phyloP scores from a whole-genome alignment of 129 eudicot species.

The Artemisia argyi region DNA sequence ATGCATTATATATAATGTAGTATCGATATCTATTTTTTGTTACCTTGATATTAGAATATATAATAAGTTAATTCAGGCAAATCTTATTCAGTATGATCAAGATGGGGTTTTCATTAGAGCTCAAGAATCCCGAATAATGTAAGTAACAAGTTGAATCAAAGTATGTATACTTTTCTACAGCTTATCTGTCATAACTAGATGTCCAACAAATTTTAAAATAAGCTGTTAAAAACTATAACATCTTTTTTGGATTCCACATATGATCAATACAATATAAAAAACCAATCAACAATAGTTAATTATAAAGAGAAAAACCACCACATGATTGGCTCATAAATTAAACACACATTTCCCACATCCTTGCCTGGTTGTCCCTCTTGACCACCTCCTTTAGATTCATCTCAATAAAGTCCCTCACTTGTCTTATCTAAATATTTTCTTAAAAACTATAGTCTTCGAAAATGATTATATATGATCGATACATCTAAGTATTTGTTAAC shows the following conservation, averaged over 20 bases:
- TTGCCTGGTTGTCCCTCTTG: constrained; percentile 31
- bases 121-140: neutral
- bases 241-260: neutral
- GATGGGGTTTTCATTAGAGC: neutral
- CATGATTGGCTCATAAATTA: constrained; percentile 26
- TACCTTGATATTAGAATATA: too few relatives aligned
- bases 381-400: constrained; percentile 29
- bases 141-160: too few relatives aligned
- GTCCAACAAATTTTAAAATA: too few relatives aligned
- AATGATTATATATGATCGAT: too few relatives aligned
- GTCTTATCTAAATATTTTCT: constrained; percentile 1
- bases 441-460: too few relatives aligned
- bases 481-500: too few relatives aligned
- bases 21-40: too few relatives aligned
- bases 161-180: too few relatives aligned
- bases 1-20: too few relatives aligned
- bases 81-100: too few relatives aligned
- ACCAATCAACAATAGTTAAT: neutral
- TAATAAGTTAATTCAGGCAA: neutral
- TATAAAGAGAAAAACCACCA: constrained; percentile 11
- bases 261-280: neutral
- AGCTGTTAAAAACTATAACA: too few relatives aligned
- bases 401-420: neutral
- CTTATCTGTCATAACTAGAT: too few relatives aligned
- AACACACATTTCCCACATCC: constrained; percentile 30